Evolutionary conservation across 108 stramenopile genomes (phyloP).

Genomic region (Nitzschia sp.): DNA sequence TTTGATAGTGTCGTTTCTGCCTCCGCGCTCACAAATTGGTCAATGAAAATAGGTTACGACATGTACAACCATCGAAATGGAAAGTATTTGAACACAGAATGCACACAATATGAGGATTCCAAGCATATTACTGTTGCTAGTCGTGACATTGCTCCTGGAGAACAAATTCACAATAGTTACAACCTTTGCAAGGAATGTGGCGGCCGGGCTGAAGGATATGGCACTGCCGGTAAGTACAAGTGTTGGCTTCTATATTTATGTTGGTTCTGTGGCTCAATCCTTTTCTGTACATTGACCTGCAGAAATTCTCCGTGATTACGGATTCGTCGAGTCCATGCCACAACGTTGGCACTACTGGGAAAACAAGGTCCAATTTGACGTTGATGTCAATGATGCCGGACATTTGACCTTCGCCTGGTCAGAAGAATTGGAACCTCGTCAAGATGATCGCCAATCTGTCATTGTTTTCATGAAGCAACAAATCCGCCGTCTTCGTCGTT

Average conservation of each 20-base stretch:
- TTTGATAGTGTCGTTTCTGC: slow-evolving; percentile 62
- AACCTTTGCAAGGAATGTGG: slow-evolving; percentile 62
- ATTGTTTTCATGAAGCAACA: slow-evolving; percentile 10
- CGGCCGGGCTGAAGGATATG: slow-evolving; percentile 10
- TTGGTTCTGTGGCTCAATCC: neutral
- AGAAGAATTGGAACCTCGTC: slow-evolving; percentile 4
- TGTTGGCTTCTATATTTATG: neutral
- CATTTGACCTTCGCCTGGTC: slow-evolving; percentile 2
- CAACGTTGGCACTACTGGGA: slow-evolving; percentile 50
- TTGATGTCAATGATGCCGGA: slow-evolving; percentile 16
- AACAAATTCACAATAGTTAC: slow-evolving; percentile 68
- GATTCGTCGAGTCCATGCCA: slow-evolving; percentile 54
- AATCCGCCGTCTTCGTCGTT: slow-evolving; percentile 11
- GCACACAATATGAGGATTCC: neutral
- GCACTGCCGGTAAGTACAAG: slow-evolving; percentile 27
- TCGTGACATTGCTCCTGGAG: slow-evolving; percentile 52
- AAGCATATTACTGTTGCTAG: slow-evolving; percentile 24
- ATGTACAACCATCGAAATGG: slow-evolving; percentile 53
- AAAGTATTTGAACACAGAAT: slow-evolving; percentile 38
- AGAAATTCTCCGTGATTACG: slow-evolving; percentile 66
- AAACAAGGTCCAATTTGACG: slow-evolving; percentile 20
- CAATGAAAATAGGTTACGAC: slow-evolving; percentile 24
- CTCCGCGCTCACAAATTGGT: no score
- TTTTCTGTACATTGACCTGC: neutral
- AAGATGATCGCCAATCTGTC: slow-evolving; percentile 2